Percentiles rank a stretch among this genome's conserved stretches.
Evolutionary conservation across 2,329 filamentous ascomycete species (phyloP).

Genomic region (Fusarium pilosicola): DNA sequence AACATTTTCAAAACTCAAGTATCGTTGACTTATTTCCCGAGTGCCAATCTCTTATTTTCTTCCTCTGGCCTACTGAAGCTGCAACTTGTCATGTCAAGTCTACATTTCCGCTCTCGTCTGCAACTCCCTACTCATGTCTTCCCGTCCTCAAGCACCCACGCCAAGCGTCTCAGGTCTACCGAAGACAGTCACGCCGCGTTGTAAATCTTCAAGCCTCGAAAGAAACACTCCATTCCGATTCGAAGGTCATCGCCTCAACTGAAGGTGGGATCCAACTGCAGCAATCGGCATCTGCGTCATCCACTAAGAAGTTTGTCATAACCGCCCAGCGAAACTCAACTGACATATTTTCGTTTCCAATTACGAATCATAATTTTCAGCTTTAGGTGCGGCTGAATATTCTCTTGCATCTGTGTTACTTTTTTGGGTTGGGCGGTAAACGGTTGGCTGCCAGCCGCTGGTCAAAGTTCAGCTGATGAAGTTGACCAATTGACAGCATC

Average conservation of each 20-base stretch:
- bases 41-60: accelerated
- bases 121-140: neutral
- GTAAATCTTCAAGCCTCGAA: accelerated
- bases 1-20: accelerated
- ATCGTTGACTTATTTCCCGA: accelerated
- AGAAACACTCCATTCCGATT: neutral
- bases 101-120: too few species aligned
- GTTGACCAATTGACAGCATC: neutral
- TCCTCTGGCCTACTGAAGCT: accelerated
- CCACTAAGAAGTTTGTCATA: accelerated
- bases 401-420: neutral
- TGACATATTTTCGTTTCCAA: neutral
- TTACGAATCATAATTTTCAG: accelerated
- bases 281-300: neutral
- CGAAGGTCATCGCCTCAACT: neutral
- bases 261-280: neutral
- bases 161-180: neutral
- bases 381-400: neutral
- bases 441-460: accelerated
- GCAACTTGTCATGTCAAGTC: neutral
- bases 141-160: neutral
- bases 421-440: neutral
- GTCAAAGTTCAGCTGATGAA: neutral
- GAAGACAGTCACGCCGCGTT: neutral
- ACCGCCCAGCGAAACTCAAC: neutral